Evolutionary conservation across 192 early-diverging fungal species (phyloP), one percentile per base, ranked within the genome.

Genomic region (Endogone sp.): DNA sequence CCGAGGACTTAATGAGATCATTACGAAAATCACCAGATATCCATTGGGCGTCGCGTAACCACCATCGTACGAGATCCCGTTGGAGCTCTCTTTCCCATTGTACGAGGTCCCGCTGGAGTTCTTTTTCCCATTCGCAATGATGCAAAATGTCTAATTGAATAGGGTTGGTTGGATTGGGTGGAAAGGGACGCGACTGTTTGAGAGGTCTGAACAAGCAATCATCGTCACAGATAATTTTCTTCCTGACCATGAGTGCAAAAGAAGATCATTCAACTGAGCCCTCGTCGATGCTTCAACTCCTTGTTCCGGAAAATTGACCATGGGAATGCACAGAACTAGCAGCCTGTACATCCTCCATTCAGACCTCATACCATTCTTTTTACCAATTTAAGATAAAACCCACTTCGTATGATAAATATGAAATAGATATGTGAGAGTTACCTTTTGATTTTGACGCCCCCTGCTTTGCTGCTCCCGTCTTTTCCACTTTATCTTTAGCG

Each of bases 401-500:
- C 10, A 9, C 6, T 11, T 60, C 59, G 1, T 22, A 28, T 28
- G 6, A 11, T 60, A 10, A 28, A 56, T 11, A 56, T 56, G 20
- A 71, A 31, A 59, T 44, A 20, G n/a, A 64, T 32, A 26, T 65
- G 30, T 30, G 23, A 62, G 10, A 57, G 6, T 62, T 65, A 65
- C 44, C 60, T 65, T 62, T 44, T 20, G 26, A 9, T 65, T 6
- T 30, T 65, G 22, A 29, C 9, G 44, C 64, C 6, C 6, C 25
- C 64, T 62, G 6, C 29, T 62, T 23, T 32, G 29, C 54, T 61
- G 67, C n/a, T 69, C 59, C 64, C 70, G 64, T 29, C 61, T 64
- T 63, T 63, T 66, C 70, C 64, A 79, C 75, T 74, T 78, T 67
- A 72, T 81, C 27, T 67, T 68, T 58, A 16, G 37, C 16, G 6